phyloP scores from a whole-genome alignment of 345 rosid genomes.

The Citrus inodora region DNA sequence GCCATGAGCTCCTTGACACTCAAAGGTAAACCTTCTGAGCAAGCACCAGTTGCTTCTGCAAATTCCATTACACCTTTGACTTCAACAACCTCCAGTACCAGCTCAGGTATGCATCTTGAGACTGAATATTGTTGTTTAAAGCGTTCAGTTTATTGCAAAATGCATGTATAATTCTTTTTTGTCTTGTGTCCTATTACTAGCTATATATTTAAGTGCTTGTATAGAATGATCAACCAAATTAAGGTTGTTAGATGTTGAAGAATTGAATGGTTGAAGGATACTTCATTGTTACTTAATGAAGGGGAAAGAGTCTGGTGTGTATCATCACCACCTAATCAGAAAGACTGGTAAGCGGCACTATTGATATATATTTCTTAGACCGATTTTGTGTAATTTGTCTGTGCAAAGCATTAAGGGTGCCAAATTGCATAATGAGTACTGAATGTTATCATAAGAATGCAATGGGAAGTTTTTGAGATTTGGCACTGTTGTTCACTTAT shows the following conservation, averaged over 20 bases:
- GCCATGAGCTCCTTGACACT: conserved; percentile 98
- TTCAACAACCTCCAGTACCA: conserved; percentile 54
- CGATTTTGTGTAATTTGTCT: background rate
- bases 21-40: conserved; percentile 90
- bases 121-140: background rate
- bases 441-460: background rate
- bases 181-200: background rate
- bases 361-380: background rate
- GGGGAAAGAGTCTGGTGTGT: background rate
- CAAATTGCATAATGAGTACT: background rate
- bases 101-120: conserved; percentile 51
- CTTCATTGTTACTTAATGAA: background rate
- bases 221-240: background rate
- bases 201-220: background rate
- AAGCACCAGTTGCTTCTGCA: conserved; percentile 61
- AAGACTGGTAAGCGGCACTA: background rate
- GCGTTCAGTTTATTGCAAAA: background rate
- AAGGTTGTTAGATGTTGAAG: background rate
- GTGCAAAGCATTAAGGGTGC: background rate
- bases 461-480: background rate
- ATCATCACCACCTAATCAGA: background rate
- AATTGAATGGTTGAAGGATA: background rate
- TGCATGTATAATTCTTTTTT: background rate
- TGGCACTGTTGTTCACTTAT: background rate
- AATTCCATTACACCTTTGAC: conserved; percentile 41